Percentiles rank a stretch among this genome's conserved stretches.
Conservation (phyloP, 441 rosid species). For the Populus hybrid region DNA sequence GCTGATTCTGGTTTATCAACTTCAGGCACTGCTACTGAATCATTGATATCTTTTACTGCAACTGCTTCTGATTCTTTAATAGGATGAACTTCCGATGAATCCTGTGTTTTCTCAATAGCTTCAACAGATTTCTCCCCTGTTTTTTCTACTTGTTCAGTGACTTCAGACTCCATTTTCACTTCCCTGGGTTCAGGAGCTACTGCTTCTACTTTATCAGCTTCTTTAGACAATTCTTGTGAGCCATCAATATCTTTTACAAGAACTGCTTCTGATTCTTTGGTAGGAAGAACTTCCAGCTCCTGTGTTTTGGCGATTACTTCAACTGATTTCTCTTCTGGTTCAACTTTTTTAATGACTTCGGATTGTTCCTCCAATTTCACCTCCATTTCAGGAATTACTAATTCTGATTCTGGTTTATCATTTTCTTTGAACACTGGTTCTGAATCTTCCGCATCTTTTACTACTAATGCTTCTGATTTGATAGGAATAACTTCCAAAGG, state of each 20-base stretch:
- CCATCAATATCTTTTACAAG: constrained; percentile 2
- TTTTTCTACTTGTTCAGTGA: neutral
- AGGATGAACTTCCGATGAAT: constrained; percentile 16
- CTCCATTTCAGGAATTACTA: neutral
- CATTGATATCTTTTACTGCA: neutral
- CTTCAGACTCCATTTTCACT: neutral
- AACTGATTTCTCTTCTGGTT: neutral
- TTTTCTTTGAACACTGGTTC: neutral
- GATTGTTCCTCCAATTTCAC: neutral
- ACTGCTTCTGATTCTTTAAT: constrained; percentile 18
- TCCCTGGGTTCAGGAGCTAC: neutral
- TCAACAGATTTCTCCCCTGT: neutral
- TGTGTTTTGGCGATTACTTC: constrained; percentile 4
- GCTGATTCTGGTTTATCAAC: neutral
- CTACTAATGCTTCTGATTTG: neutral
- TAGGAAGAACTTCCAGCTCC: neutral
- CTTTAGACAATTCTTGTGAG: constrained; percentile 8
- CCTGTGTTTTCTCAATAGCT: constrained; percentile 2
- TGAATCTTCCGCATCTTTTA: neutral
- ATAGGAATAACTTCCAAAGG: neutral
- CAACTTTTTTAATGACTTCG: neutral
- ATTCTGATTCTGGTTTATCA: neutral
- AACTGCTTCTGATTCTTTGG: constrained; percentile 16
- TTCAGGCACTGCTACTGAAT: constrained; percentile 1
- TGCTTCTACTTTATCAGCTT: neutral